Conservation (phyloP, 75 land plant genomes). For the Pinus taeda region DNA sequence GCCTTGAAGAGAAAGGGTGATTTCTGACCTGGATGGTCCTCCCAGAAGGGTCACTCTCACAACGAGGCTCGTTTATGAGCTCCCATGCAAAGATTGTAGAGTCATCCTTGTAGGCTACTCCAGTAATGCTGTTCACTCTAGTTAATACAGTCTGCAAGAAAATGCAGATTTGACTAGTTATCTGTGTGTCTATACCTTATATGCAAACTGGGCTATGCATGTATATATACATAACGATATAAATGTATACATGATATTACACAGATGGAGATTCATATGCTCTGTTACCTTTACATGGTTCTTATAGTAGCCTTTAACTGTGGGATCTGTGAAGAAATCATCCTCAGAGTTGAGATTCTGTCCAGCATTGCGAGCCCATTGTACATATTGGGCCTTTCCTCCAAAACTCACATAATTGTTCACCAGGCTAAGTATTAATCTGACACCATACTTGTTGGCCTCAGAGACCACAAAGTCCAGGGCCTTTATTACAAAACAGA, state of each 20-base stretch:
- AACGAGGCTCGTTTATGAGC: slow-evolving; percentile 91
- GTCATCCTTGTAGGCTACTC: slow-evolving; percentile 70
- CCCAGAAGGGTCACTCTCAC: slow-evolving; percentile 37
- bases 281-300: slow-evolving; percentile 59
- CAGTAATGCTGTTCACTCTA: slow-evolving; percentile 69
- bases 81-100: slow-evolving; percentile 82
- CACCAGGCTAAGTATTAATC: slow-evolving; percentile 68
- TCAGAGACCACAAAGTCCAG: slow-evolving; percentile 83
- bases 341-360: slow-evolving; percentile 53
- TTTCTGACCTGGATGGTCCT: slow-evolving; percentile 20
- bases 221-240: background rate
- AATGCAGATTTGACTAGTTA: background rate
- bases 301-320: slow-evolving; percentile 71
- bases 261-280: background rate
- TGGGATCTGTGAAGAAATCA: slow-evolving; percentile 69
- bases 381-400: slow-evolving; percentile 83
- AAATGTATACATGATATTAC: background rate
- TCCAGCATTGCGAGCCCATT: slow-evolving; percentile 74
- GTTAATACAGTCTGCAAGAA: slow-evolving; percentile 39
- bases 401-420: slow-evolving; percentile 79
- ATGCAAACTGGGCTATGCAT: background rate
- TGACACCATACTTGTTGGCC: slow-evolving; percentile 64
- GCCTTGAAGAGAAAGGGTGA: background rate
- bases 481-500: slow-evolving; percentile 38
- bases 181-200: background rate